Conservation (phyloP, 1,284 basidiomycete genomes). For the Heterobasidion irregulare region DNA sequence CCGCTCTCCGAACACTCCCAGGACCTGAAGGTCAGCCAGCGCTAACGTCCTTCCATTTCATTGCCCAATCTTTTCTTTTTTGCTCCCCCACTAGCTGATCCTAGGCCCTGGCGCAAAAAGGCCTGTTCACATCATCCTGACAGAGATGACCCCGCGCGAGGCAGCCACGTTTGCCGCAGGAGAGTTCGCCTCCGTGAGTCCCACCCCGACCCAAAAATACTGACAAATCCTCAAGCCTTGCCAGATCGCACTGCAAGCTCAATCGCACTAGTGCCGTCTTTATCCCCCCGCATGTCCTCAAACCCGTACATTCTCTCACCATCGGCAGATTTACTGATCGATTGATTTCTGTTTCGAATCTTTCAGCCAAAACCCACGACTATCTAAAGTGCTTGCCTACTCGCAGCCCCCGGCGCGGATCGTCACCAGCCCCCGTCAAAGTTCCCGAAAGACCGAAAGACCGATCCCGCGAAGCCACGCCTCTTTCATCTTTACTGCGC, state of each 20-base stretch:
- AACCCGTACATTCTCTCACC: too few relatives aligned
- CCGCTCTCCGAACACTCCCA: neutral
- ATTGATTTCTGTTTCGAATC: neutral
- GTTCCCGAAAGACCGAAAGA: neutral
- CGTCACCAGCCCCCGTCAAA: neutral
- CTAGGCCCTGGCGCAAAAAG: slow-evolving; percentile 46
- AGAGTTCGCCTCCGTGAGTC: slow-evolving; percentile 45
- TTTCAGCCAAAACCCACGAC: too few relatives aligned
- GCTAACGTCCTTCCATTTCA: neutral
- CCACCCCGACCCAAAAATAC: neutral
- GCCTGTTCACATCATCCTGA: slow-evolving; percentile 43
- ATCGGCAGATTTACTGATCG: neutral
- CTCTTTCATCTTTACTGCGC: neutral
- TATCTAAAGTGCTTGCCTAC: neutral
- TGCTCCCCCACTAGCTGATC: slow-evolving; percentile 37
- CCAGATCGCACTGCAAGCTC: slow-evolving; percentile 1
- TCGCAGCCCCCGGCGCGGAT: neutral
- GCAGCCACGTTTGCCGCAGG: slow-evolving; percentile 49
- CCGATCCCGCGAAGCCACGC: neutral
- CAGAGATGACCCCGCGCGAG: slow-evolving; percentile 43
- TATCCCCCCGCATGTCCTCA: neutral
- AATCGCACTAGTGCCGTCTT: neutral
- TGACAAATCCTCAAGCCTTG: neutral
- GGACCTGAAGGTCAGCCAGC: slow-evolving; percentile 6
- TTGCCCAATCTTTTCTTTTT: too few relatives aligned